Evolutionary conservation across 345 rosid species (phyloP), one percentile per base, ranked within the genome.

Genomic region (Eucalyptus paniculata): DNA sequence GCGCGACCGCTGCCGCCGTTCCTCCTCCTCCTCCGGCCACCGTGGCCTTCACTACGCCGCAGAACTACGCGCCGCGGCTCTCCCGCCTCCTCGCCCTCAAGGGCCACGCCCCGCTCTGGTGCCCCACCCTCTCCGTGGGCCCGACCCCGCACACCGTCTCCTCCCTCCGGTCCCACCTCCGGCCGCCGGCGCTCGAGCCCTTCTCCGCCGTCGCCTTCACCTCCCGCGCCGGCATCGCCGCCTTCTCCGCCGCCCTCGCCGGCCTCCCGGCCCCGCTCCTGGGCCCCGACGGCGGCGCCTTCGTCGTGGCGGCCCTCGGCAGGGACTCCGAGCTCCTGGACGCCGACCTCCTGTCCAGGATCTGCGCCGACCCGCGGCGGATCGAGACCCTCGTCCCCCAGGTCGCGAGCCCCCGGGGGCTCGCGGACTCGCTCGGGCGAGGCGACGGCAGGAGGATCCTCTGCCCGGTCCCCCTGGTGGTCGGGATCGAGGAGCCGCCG

Each of bases 31-130:
- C 47, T 37, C 28, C 83, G 28, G 83, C 83, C 88, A 86, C 92
- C 53, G 94, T 95, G 81, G 89, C 92, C 87, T 95, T 94, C 92
- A 94, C 96, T 56, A 93, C 96, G 19, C 96, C 96, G 11, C 88
- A 92, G 34, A 94, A 90, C 92, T 95, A 94, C 89, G 95, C 96
- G 50, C 32, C 65, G 87, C 88, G 94, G 86, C 93, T 95, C 89
- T 92, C 92, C 42, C 87, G 88, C 51, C 92, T 94, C 83, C 92
- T 95, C 88, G n/a, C 87, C 42, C 92, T 89, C 89, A 91, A 90
- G 44, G 93, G 94, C 87, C 87, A 91, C 82, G 87, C 87, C 12
- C 94, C 96, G 9, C 90, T 95, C 19, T 95, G 95, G 96, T 94
- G 95, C 80, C 96, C 96, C 86, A 92, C 96, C 67, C 92, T 94